Percentiles rank a stretch among this genome's conserved stretches.
These are phyloP conservation scores for Schizosaccharomyces japonicus DNA, from an alignment of 805 yeast genomes.

Conservation along the genomic window DNA sequence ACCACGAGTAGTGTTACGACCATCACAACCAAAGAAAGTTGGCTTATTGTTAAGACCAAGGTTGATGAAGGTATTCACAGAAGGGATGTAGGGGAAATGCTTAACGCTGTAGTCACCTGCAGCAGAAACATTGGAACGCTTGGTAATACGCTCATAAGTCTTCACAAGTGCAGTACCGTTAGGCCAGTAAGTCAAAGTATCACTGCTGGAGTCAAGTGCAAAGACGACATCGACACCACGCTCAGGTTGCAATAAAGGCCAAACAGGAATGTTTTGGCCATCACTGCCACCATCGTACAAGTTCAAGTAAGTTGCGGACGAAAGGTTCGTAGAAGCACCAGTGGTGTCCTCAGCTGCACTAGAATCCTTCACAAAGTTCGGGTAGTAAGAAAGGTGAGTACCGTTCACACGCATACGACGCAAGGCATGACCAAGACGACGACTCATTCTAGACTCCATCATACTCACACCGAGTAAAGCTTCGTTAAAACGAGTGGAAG, in stretches of 20 bases:
- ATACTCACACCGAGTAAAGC: conserved; percentile 5
- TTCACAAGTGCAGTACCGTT: conserved; percentile 37
- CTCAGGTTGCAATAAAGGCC: conserved; percentile 38
- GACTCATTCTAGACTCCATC: conserved; percentile 10
- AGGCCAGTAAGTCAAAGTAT: conserved; percentile 37
- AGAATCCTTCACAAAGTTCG: conserved; percentile 41
- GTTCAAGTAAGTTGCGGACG: conserved; percentile 14
- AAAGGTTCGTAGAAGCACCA: neutral
- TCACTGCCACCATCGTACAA: conserved; percentile 69
- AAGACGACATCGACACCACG: conserved; percentile 39
- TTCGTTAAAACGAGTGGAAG: conserved; percentile 21
- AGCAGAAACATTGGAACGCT: neutral
- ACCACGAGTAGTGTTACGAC: conserved; percentile 19
- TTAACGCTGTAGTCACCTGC: conserved; percentile 23
- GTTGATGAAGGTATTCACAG: conserved; percentile 22
- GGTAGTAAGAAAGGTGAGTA: conserved; percentile 41
- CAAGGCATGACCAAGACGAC: neutral
- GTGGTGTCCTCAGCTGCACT: neutral
- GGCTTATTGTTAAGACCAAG: conserved; percentile 35
- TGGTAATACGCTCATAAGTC: conserved; percentile 22
- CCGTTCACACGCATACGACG: conserved; percentile 12
- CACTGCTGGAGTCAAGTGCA: conserved; percentile 46
- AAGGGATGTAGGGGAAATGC: conserved; percentile 45
- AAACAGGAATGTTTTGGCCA: conserved; percentile 43
- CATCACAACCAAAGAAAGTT: conserved; percentile 60